These are phyloP conservation scores for Leishmania tarentolae DNA, from an alignment of 208 protist genomes.

Conservation along the genomic window DNA sequence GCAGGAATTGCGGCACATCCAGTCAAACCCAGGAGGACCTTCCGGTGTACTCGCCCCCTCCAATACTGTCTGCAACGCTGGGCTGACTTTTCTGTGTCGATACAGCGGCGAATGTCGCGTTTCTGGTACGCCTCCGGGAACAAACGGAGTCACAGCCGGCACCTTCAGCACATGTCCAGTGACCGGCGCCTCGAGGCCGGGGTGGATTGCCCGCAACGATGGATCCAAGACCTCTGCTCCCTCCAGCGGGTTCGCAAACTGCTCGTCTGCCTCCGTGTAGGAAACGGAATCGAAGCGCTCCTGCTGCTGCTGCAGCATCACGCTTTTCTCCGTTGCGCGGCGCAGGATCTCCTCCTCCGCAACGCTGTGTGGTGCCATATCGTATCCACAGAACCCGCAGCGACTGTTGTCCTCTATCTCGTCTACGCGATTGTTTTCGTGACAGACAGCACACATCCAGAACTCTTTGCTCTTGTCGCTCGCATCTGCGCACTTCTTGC, in stretches of 20 bases:
- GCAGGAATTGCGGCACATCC: constrained; percentile 73
- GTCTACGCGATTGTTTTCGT: constrained; percentile 89
- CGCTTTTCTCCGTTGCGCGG: constrained; percentile 39
- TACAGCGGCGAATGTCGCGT: constrained; percentile 26
- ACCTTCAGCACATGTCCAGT: constrained; percentile 6
- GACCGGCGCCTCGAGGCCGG: not conserved
- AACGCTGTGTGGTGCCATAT: constrained; percentile 79
- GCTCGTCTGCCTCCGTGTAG: constrained; percentile 60
- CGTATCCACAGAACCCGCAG: constrained; percentile 86
- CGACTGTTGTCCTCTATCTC: constrained; percentile 86
- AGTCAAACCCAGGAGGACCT: constrained; percentile 83
- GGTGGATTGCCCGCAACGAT: not conserved
- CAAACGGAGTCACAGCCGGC: constrained; percentile 19
- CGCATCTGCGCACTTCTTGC: constrained; percentile 61
- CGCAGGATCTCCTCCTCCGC: constrained; percentile 57
- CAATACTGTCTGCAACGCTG: not conserved
- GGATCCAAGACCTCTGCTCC: constrained; percentile 40
- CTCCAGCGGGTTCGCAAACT: constrained; percentile 56
- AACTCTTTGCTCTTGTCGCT: constrained; percentile 53
- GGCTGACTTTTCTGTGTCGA: not conserved
- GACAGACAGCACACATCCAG: constrained; percentile 86
- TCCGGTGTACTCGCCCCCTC: constrained; percentile 21
- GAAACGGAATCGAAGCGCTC: constrained; percentile 69
- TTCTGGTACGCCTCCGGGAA: not conserved
- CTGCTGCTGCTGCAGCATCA: constrained; percentile 46